Percentiles rank a stretch among this genome's conserved stretches.
Evolutionary conservation across 1,139 yeast species (phyloP).

Genomic region (Geotrichum phurueaensis): DNA sequence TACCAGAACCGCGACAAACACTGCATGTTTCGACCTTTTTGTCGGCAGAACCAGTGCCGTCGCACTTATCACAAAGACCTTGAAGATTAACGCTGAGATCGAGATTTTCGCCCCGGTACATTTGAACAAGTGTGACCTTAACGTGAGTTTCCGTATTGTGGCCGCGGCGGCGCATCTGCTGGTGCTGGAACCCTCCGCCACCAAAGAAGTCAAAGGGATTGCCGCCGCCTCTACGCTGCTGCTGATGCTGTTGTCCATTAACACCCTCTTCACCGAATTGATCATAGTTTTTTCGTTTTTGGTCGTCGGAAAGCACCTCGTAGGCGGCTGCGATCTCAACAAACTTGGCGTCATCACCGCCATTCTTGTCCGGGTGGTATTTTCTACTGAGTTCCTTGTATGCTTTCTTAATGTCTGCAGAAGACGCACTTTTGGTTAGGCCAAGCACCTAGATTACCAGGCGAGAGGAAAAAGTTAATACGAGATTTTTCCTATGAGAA

Average conservation of each 20-base stretch:
- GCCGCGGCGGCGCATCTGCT: slow-evolving; percentile 35
- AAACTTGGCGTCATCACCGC: slow-evolving; percentile 74
- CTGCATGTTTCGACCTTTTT: slow-evolving; percentile 59
- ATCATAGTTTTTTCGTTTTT: slow-evolving; percentile 69
- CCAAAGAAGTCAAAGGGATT: slow-evolving; percentile 43
- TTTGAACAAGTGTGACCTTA: slow-evolving; percentile 54
- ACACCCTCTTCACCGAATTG: slow-evolving; percentile 80
- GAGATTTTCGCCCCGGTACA: slow-evolving; percentile 59
- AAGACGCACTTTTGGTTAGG: slow-evolving; percentile 59
- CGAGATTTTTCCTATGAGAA: not conserved
- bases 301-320: slow-evolving; percentile 73
- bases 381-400: slow-evolving; percentile 78
- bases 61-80: slow-evolving; percentile 68
- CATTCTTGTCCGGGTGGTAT: slow-evolving; percentile 93
- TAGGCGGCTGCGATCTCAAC: slow-evolving; percentile 92
- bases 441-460: slow-evolving; percentile 48
- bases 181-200: slow-evolving; percentile 33
- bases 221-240: slow-evolving; percentile 30
- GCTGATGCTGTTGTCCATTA: slow-evolving; percentile 31
- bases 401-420: slow-evolving; percentile 79
- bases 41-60: slow-evolving; percentile 81
- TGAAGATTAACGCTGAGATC: slow-evolving; percentile 65
- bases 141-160: slow-evolving; percentile 51
- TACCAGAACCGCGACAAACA: slow-evolving; percentile 71
- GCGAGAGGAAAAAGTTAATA: not conserved